Base-by-base conservation (phyloP, 2,329 filamentous ascomycete genomes). In the Balansia obtecta region DNA sequence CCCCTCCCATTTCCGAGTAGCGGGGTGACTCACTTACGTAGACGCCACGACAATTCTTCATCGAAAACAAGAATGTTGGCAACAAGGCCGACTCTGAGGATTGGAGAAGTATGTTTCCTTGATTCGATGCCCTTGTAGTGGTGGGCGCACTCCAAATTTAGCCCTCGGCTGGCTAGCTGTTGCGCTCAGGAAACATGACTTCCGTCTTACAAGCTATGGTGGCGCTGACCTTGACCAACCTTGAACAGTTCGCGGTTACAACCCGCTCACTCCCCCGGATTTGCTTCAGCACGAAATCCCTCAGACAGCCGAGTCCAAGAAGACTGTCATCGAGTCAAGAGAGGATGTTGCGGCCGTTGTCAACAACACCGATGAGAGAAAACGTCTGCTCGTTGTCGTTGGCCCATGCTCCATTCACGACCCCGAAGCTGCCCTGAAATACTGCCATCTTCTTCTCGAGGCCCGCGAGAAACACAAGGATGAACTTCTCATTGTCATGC, bases 391-490 rank as follows among this genome's bases (percentile, higher is more conserved):
- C 55, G 93, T 97, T 61, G 83, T 98, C 63, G 86, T 94, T 63
- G 93, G 93, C 2, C 93, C 93, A 48, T 98, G 93, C 76, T 96
- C 90, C 22, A 91, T 98, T 64, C 93, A 98, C 74, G 93, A 98
- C 70, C 93, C 93, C 8, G 80, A 76, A 46, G 82, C 82, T 15
- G 93, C 93, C 39, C 75, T 94, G 59, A 89, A 96, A 69, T 98
- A 98, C 75, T 88, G 86, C 65, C 71, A 77, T 55, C 82, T 84
- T 50, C 79, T 98, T 47, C 86, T 88, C 71, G 71, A 75, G 50
- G 74, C 95, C 45, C 80, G 89, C 53, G 80, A 86, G 57, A 88
- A 85, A 75, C 83, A 83, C 55, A 76, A 82, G 60, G 90, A 97
- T 65, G 75, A 81, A 49, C 78, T 98, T 44, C 83, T 83, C 67